Base-by-base conservation (phyloP, 768 basidiomycete species). In the Mycena floridula region DNA sequence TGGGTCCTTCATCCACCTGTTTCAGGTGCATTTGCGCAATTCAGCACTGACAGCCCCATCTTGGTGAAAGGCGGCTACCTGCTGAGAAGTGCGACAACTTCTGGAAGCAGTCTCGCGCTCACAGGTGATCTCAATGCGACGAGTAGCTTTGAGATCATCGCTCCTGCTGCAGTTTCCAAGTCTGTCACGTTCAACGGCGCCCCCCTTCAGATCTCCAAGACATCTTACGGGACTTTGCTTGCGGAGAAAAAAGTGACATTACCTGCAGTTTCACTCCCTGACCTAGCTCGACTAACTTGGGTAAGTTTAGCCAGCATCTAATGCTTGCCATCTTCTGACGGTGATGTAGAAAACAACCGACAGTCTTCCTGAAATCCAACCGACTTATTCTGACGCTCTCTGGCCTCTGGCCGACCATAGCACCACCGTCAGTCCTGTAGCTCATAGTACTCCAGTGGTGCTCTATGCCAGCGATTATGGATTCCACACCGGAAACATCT, bases 401-500 rank as follows among this genome's bases (percentile, higher is more conserved):
- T 75, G 74, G 74, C 69, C 67, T 2, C 59, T 61, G 5, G 73
- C 73, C 11, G 46, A 70, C 49, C 65, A 64, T 44, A 68, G 53
- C 9, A 65, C 59, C 16, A 72, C 70, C 1, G 54, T 70, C 30
- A 76, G 74, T 47, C 70, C 73, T 8, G 61, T 51, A 15, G 51
- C 52, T 7, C 61, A 57, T 8, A 52, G 52, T 2, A 74, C 73
- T 1, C 53, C 71, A 22, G 65, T 69, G 4, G 66, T 72, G 13
- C 65, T 77, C 5, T 74, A 67, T 38, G 67, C 70, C 1, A 69
- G 73, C 36, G 71, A 76, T 39, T 76, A 76, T 42, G 74, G 72
- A 11, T 76, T 63, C 50, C 74, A 74, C 54, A 75, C 69, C 2
- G 74, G 74, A 2, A 74, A 70, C 49, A 70, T 76, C 42, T 49